Percentiles rank a stretch among this genome's conserved stretches.
These are phyloP conservation scores for Populus davidiana DNA, from an alignment of 345 rosid genomes.

Conservation along the genomic window DNA sequence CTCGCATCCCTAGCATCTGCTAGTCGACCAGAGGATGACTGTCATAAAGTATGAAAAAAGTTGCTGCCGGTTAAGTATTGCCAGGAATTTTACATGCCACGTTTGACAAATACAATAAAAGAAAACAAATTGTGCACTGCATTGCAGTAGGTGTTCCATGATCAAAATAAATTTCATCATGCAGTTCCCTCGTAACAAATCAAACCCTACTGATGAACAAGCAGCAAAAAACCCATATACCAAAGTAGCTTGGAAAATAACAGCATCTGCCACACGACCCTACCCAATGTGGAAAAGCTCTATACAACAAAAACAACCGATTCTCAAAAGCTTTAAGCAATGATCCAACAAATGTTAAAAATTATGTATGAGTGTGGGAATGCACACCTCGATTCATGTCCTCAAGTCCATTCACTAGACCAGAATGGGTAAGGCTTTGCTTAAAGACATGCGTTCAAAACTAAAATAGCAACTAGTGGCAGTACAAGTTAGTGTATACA, in stretches of 20 bases:
- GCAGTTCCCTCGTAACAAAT: neutral
- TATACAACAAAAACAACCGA: neutral
- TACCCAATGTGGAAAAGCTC: neutral
- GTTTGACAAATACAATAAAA: neutral
- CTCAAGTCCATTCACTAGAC: neutral
- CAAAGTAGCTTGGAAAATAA: neutral
- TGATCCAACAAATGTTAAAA: neutral
- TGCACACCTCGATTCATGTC: neutral
- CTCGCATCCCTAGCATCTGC: constrained; percentile 50
- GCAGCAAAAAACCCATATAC: neutral
- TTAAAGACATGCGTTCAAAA: neutral
- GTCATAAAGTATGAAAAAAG: constrained; percentile 18
- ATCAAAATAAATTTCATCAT: neutral
- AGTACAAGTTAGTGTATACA: neutral
- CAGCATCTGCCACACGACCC: neutral
- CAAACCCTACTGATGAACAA: neutral
- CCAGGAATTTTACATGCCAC: neutral
- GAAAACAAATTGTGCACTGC: neutral
- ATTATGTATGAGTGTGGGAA: neutral
- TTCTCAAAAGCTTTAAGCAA: neutral
- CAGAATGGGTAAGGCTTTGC: neutral
- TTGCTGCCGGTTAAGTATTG: constrained; percentile 6
- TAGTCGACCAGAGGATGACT: constrained; percentile 47
- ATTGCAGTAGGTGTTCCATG: neutral
- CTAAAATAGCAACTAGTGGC: neutral